These are phyloP conservation scores for Chrysanthemum makinoi DNA, from an alignment of 129 eudicot genomes.

Conservation along the genomic window DNA sequence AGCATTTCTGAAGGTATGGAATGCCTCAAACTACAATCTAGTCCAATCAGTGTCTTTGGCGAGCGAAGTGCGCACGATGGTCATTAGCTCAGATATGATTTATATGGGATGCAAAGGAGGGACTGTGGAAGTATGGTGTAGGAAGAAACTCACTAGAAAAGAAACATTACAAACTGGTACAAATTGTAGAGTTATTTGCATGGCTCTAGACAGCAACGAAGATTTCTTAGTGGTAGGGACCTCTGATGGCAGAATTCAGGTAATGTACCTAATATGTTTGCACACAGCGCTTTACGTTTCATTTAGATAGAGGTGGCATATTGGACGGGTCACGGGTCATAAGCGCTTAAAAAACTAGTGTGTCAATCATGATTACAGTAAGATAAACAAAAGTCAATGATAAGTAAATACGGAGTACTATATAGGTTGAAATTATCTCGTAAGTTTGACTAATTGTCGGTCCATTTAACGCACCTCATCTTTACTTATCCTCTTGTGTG, in stretches of 20 bases:
- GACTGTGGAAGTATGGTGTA: constrained; percentile 74
- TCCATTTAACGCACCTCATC: constrained; percentile 2
- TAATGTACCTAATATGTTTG: constrained; percentile 9
- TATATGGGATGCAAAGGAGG: constrained; percentile 82
- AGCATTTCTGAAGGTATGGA: constrained; percentile 56
- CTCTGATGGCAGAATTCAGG: constrained; percentile 82
- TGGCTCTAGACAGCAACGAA: constrained; percentile 55
- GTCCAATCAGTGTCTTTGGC: constrained; percentile 42
- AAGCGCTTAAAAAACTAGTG: not conserved
- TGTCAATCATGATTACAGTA: not conserved
- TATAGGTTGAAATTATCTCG: not conserved
- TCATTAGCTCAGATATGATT: constrained; percentile 53
- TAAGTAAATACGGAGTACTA: not conserved
- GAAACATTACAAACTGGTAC: constrained; percentile 66
- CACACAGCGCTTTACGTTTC: not conserved
- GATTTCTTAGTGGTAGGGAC: constrained; percentile 69
- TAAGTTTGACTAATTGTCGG: not conserved
- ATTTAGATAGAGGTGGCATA: not conserved
- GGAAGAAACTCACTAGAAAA: constrained; percentile 60
- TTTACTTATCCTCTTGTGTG: constrained; percentile 2
- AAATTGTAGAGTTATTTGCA: constrained; percentile 51
- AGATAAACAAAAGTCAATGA: not conserved
- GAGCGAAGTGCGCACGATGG: constrained; percentile 57
- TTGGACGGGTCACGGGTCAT: constrained; percentile 2
- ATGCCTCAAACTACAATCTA: constrained; percentile 44